phyloP scores from a whole-genome alignment of 371 early-diverging fungal species.

The Mortierella polycephala region DNA sequence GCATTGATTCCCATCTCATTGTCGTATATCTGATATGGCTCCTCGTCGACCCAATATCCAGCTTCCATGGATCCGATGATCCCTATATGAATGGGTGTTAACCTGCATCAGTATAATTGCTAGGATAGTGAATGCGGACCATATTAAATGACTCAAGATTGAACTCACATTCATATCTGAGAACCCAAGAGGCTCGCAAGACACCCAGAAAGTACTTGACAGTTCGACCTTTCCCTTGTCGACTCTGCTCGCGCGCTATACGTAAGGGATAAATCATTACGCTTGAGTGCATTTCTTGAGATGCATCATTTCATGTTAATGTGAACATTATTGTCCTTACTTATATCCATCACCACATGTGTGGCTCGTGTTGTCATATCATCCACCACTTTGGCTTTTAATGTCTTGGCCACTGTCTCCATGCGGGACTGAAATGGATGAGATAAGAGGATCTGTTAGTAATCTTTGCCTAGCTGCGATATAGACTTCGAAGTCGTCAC shows the following conservation, averaged over 20 bases:
- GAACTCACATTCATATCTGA: slow-evolving; percentile 40
- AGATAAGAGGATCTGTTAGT: background rate
- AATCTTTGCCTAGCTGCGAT: background rate
- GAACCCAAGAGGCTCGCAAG: slow-evolving; percentile 32
- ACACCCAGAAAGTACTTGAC: slow-evolving; percentile 49
- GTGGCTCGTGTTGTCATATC: slow-evolving; percentile 23
- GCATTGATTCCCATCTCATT: slow-evolving; percentile 48
- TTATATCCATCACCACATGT: slow-evolving; percentile 45
- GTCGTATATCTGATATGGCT: slow-evolving; percentile 21
- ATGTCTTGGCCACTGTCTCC: slow-evolving; percentile 16
- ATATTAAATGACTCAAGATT: background rate
- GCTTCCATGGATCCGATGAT: slow-evolving; percentile 29
- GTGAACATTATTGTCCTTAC: slow-evolving; percentile 3
- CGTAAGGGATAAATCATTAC: background rate
- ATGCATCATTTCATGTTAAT: too few species aligned
- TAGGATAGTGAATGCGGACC: background rate
- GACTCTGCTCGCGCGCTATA: slow-evolving; percentile 19
- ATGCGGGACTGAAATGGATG: slow-evolving; percentile 12
- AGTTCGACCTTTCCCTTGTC: slow-evolving; percentile 32
- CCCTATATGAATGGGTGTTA: slow-evolving; percentile 18
- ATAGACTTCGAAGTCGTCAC: background rate
- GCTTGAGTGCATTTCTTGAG: background rate
- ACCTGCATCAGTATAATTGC: background rate
- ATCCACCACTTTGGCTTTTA: slow-evolving; percentile 20
- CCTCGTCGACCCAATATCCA: slow-evolving; percentile 49